Conservation (phyloP, 768 basidiomycete genomes). For the Chlorophyllum brunneum region DNA sequence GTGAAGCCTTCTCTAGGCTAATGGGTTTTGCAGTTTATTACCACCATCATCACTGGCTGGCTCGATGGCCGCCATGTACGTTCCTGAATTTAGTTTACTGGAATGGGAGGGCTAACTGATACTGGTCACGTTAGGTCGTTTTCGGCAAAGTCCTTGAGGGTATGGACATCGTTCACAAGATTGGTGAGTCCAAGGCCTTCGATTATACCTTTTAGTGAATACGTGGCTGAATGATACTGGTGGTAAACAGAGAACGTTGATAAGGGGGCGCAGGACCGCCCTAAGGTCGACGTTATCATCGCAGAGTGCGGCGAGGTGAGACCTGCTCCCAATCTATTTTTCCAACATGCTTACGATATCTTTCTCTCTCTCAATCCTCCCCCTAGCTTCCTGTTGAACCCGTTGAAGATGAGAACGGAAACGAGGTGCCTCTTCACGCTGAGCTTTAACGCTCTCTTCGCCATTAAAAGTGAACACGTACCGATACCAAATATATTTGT, state of each 20-base stretch:
- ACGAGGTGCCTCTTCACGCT: constrained; percentile 90
- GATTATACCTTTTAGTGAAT: background rate
- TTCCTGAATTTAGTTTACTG: constrained; percentile 5
- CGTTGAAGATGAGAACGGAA: constrained; percentile 58
- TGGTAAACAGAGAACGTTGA: constrained; percentile 61
- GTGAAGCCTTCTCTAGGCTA: constrained; percentile 7
- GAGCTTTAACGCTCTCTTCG: constrained; percentile 73
- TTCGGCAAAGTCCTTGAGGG: constrained; percentile 92
- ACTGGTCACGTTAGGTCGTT: constrained; percentile 57
- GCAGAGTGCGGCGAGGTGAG: constrained; percentile 84
- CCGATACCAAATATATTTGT: constrained; percentile 49
- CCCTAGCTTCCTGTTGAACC: constrained; percentile 50
- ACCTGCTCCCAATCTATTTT: background rate
- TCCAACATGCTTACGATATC: constrained; percentile 14
- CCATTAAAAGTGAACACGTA: constrained; percentile 32
- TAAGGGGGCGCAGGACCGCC: constrained; percentile 71
- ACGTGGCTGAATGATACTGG: background rate
- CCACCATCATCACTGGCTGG: constrained; percentile 84
- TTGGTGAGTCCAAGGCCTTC: constrained; percentile 46
- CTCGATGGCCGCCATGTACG: constrained; percentile 85
- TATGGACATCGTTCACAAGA: constrained; percentile 76
- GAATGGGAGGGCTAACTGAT: background rate
- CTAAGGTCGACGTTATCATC: constrained; percentile 74
- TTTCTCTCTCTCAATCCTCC: background rate
- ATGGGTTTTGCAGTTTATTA: constrained; percentile 71